Evolutionary conservation across 768 basidiomycete species (phyloP).

Genomic region (Lentinula sp.): DNA sequence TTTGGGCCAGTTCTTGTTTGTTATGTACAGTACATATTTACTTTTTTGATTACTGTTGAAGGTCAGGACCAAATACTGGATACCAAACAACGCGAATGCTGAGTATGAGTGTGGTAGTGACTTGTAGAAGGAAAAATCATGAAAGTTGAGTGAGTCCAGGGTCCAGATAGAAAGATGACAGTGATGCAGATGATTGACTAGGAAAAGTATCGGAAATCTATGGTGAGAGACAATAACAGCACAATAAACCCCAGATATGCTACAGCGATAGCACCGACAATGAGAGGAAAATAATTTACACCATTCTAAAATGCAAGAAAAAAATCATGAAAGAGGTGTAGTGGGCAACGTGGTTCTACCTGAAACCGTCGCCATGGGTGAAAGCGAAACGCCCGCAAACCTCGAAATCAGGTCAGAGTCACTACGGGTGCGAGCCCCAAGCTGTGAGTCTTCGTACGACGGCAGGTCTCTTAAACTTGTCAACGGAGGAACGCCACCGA

Average conservation of each 20-base stretch:
- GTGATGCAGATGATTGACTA: too few species aligned
- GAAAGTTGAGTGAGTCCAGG: background rate
- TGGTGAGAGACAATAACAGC: background rate
- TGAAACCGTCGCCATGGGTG: background rate
- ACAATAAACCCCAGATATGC: background rate
- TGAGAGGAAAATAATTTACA: background rate
- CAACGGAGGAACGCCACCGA: constrained; percentile 87
- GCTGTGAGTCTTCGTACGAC: constrained; percentile 71
- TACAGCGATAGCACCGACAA: background rate
- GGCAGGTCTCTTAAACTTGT: constrained; percentile 73
- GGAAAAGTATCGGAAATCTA: background rate
- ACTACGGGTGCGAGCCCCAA: background rate
- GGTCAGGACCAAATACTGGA: background rate
- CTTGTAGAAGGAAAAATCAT: background rate
- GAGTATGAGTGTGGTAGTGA: background rate
- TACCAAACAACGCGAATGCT: background rate
- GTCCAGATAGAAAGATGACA: background rate
- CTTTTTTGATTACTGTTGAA: background rate
- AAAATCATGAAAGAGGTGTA: background rate
- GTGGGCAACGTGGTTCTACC: background rate
- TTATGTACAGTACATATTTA: background rate
- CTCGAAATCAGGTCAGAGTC: constrained; percentile 1
- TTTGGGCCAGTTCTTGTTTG: background rate
- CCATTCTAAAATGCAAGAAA: background rate
- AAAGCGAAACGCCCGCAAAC: background rate